Conservation (phyloP, 768 basidiomycete genomes). For the Podaxis carcinomalis region DNA sequence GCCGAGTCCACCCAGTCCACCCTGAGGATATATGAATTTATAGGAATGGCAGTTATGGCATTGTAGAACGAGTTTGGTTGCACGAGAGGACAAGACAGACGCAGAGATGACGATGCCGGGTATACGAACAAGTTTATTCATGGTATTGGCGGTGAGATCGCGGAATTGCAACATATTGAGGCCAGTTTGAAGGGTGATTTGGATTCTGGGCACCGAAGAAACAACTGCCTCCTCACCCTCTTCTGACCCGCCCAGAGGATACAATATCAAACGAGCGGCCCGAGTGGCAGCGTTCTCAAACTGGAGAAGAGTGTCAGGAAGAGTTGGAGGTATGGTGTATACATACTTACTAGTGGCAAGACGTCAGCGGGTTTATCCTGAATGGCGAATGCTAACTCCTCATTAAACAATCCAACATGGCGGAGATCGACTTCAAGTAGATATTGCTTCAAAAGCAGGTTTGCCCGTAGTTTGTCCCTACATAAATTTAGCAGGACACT, state of each 20-base stretch:
- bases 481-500: conserved; percentile 16
- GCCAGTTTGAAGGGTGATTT: conserved; percentile 85
- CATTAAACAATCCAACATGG: conserved; percentile 80
- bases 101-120: conserved; percentile 99
- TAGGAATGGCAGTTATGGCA: conserved; percentile 86
- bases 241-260: conserved; percentile 61
- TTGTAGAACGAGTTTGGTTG: conserved; percentile 87
- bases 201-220: conserved; percentile 59
- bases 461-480: conserved; percentile 85
- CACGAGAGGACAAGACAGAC: conserved; percentile 88
- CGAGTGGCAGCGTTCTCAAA: conserved; percentile 90
- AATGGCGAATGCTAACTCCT: conserved; percentile 88
- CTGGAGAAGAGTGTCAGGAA: conserved; percentile 32
- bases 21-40: conserved; percentile 72
- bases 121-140: conserved; percentile 94
- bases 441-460: conserved; percentile 84
- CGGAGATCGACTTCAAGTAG: conserved; percentile 83
- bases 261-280: conserved; percentile 79
- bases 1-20: conserved; percentile 83
- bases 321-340: background rate
- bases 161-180: conserved; percentile 93
- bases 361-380: conserved; percentile 89
- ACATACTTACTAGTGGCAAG: conserved; percentile 70
- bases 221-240: conserved; percentile 35
- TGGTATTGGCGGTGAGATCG: conserved; percentile 87